phyloP scores from a whole-genome alignment of 345 rosid genomes.

The Citrus sp. region DNA sequence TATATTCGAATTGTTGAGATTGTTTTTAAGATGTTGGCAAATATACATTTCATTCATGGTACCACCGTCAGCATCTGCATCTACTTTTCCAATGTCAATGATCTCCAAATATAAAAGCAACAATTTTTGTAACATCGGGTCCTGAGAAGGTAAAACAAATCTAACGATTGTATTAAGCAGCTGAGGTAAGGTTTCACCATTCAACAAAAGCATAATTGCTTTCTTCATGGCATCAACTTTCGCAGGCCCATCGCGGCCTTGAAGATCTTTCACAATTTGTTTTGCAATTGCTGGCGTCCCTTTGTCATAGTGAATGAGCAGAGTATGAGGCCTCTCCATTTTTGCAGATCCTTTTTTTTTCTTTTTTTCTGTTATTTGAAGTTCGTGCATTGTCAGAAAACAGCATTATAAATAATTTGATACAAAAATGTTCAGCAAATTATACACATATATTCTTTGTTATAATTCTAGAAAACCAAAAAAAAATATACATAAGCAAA shows the following conservation, averaged over 20 bases:
- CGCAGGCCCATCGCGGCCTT: slow-evolving; percentile 57
- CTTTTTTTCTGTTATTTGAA: background rate
- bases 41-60: slow-evolving; percentile 89
- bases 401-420: background rate
- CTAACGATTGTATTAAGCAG: slow-evolving; percentile 89
- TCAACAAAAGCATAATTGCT: slow-evolving; percentile 82
- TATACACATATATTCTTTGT: background rate
- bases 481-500: background rate
- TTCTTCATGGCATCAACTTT: slow-evolving; percentile 87
- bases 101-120: slow-evolving; percentile 83
- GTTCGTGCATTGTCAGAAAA: background rate
- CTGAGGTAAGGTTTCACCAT: slow-evolving; percentile 89
- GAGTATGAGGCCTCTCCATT: slow-evolving; percentile 84
- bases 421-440: background rate
- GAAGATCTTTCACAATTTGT: slow-evolving; percentile 90
- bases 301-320: slow-evolving; percentile 82
- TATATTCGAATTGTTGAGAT: slow-evolving; percentile 92
- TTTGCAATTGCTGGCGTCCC: slow-evolving; percentile 74
- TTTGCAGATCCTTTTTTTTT: background rate
- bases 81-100: slow-evolving; percentile 50
- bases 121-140: slow-evolving; percentile 85
- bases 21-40: slow-evolving; percentile 85
- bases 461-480: background rate
- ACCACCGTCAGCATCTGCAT: slow-evolving; percentile 56
- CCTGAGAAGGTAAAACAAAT: slow-evolving; percentile 87